phyloP scores from a whole-genome alignment of 768 basidiomycete genomes.

The Asterophora lycoperdoides region DNA sequence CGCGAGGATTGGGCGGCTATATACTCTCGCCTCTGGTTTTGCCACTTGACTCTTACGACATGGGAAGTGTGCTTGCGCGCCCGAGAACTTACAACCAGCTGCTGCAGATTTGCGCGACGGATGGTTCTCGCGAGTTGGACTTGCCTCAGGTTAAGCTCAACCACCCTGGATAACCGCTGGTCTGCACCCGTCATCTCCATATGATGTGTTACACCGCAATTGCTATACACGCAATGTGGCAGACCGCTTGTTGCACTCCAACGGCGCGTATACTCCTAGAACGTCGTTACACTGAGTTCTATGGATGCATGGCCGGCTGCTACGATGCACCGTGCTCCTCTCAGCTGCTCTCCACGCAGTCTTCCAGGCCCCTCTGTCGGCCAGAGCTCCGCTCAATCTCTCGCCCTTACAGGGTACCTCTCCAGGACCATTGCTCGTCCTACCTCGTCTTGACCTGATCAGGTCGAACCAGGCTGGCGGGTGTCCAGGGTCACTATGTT shows the following conservation, averaged over 20 bases:
- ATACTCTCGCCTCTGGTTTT: conserved; percentile 3
- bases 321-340: no score
- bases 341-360: no score
- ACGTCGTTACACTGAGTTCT: no score
- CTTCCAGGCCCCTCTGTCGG: no score
- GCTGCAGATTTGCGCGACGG: neutral
- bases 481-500: conserved; percentile 13
- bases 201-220: neutral
- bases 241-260: neutral
- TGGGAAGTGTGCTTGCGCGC: conserved; percentile 14
- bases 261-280: no score
- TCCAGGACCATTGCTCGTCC: neutral
- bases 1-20: conserved; percentile 48
- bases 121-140: conserved; percentile 5
- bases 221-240: neutral
- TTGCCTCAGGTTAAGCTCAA: neutral
- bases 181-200: neutral
- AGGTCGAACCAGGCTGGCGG: neutral
- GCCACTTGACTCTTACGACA: conserved; percentile 14
- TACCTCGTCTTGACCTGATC: neutral
- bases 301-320: no score
- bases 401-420: neutral
- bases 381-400: neutral
- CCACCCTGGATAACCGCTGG: conserved; percentile 1
- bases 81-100: neutral